phyloP scores from a whole-genome alignment of 495 filamentous ascomycete genomes.

The Hypoxylon intermedium region DNA sequence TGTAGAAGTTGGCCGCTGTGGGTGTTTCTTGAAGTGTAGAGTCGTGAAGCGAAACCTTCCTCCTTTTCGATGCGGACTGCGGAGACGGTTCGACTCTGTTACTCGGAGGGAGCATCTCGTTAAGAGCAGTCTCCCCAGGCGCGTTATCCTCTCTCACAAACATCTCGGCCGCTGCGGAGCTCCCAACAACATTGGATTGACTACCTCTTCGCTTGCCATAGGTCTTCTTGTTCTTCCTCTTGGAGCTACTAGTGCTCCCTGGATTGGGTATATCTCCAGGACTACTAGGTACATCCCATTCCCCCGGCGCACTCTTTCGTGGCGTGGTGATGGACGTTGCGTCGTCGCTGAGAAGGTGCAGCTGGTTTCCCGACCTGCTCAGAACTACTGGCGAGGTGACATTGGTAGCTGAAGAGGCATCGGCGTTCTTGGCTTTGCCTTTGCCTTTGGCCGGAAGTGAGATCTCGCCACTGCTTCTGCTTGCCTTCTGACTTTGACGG shows the following conservation, averaged over 20 bases:
- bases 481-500: constrained; percentile 41
- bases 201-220: constrained; percentile 27
- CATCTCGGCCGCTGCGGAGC: constrained; percentile 19
- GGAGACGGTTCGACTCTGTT: not conserved
- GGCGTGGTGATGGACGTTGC: constrained; percentile 34
- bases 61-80: constrained; percentile 13
- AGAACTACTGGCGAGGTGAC: constrained; percentile 33
- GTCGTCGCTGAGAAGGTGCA: constrained; percentile 23
- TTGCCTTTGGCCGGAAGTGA: constrained; percentile 30
- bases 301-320: constrained; percentile 27
- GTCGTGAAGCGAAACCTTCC: constrained; percentile 23
- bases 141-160: constrained; percentile 12
- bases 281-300: constrained; percentile 44
- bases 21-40: constrained; percentile 11
- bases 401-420: constrained; percentile 37
- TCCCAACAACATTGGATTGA: constrained; percentile 4
- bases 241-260: constrained; percentile 6
- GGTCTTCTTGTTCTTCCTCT: constrained; percentile 24
- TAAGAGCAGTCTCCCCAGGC: constrained; percentile 4
- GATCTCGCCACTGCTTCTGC: constrained; percentile 35
- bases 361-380: constrained; percentile 21
- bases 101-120: constrained; percentile 7
- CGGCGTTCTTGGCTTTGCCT: constrained; percentile 25
- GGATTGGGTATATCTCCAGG: constrained; percentile 9
- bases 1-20: constrained; percentile 32